phyloP scores from a whole-genome alignment of 495 filamentous ascomycete genomes.

The Diplogelasinospora grovesii region DNA sequence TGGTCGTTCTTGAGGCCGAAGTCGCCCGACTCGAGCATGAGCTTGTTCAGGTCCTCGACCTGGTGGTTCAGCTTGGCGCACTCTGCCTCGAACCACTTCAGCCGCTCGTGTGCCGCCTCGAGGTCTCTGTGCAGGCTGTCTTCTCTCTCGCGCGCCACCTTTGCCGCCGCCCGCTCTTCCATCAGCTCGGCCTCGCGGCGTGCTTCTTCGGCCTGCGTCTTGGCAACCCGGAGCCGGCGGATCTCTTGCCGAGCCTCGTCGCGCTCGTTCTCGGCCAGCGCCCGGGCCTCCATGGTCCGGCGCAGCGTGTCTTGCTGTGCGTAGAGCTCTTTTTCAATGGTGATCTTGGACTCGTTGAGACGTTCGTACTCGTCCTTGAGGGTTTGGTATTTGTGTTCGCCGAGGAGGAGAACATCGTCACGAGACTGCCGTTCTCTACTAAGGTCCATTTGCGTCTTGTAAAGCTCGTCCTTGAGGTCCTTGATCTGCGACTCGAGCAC shows the following conservation, averaged over 20 bases:
- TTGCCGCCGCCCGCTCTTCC: slow-evolving; percentile 71
- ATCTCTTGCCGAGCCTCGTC: slow-evolving; percentile 86
- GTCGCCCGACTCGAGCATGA: slow-evolving; percentile 80
- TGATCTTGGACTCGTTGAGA: slow-evolving; percentile 94
- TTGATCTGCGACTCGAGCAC: slow-evolving; percentile 82
- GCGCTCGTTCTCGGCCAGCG: slow-evolving; percentile 73
- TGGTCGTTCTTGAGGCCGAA: slow-evolving; percentile 85
- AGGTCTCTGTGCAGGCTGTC: slow-evolving; percentile 71
- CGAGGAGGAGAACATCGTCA: slow-evolving; percentile 87
- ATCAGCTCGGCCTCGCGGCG: slow-evolving; percentile 73
- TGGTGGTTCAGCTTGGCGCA: slow-evolving; percentile 64
- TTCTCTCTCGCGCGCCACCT: slow-evolving; percentile 76
- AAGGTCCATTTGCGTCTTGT: slow-evolving; percentile 78
- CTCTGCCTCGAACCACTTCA: slow-evolving; percentile 70
- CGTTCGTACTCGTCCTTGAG: slow-evolving; percentile 77
- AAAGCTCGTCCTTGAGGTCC: slow-evolving; percentile 79
- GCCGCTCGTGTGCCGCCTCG: slow-evolving; percentile 59
- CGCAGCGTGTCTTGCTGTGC: slow-evolving; percentile 92
- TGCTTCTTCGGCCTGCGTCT: slow-evolving; percentile 75
- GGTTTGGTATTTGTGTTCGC: slow-evolving; percentile 77
- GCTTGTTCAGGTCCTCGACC: slow-evolving; percentile 71
- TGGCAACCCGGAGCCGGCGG: slow-evolving; percentile 72
- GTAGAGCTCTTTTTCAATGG: slow-evolving; percentile 96
- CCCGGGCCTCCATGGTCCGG: slow-evolving; percentile 73
- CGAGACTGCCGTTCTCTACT: slow-evolving; percentile 92